phyloP scores from a whole-genome alignment of 805 yeast species.

The Candida hispaniensis region DNA sequence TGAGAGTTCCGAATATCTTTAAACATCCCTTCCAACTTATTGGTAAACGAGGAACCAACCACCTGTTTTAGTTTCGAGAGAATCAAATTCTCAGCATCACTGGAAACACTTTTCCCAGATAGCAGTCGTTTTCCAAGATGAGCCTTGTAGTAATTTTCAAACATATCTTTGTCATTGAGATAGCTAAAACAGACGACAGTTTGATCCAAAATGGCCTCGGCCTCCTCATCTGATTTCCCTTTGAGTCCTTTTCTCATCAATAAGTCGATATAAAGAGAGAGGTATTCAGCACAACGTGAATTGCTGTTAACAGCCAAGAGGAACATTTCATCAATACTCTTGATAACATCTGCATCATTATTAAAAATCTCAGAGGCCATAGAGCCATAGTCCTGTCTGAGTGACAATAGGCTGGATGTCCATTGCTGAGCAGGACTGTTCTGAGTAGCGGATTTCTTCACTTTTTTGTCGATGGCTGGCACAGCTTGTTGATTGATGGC shows the following conservation, averaged over 20 bases:
- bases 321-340: conserved; percentile 50
- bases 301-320: conserved; percentile 48
- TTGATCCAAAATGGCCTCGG: conserved; percentile 39
- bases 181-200: conserved; percentile 55
- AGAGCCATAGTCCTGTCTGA: conserved; percentile 41
- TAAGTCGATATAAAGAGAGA: conserved; percentile 51
- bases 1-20: conserved; percentile 58
- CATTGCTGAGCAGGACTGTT: conserved; percentile 54
- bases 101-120: conserved; percentile 36
- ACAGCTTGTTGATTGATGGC: conserved; percentile 27
- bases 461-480: conserved; percentile 16
- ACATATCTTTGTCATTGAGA: conserved; percentile 72
- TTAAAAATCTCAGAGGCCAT: conserved; percentile 42
- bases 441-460: conserved; percentile 21
- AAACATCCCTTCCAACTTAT: conserved; percentile 78
- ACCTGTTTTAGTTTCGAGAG: conserved; percentile 61
- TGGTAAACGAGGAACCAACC: conserved; percentile 67
- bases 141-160: conserved; percentile 73
- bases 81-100: conserved; percentile 59
- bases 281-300: conserved; percentile 40
- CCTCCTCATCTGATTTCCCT: conserved; percentile 37
- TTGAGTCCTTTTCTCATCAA: conserved; percentile 40
- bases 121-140: conserved; percentile 75
- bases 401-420: conserved; percentile 46
- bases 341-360: conserved; percentile 40